These are phyloP conservation scores for Psilocybe cubensis DNA, from an alignment of 768 basidiomycete genomes.

Conservation along the genomic window DNA sequence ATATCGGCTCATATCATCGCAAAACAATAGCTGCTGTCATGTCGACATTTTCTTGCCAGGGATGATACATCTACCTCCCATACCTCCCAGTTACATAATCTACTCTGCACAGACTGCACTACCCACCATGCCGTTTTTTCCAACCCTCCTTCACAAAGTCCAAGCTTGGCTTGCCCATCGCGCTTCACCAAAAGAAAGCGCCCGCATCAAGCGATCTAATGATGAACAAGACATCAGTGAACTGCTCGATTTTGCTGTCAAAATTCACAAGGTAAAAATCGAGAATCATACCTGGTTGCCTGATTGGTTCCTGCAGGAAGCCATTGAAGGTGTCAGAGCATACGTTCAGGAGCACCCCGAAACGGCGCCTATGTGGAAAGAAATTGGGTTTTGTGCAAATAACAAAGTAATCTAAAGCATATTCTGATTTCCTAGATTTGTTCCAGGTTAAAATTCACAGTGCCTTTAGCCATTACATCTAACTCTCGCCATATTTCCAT, in stretches of 20 bases:
- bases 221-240: constrained; percentile 19
- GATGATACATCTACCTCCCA: constrained; percentile 20
- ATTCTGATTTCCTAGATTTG: too few relatives aligned
- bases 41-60: constrained; percentile 22
- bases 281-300: constrained; percentile 14
- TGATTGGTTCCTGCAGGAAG: constrained; percentile 17
- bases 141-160: constrained; percentile 6
- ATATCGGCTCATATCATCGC: constrained; percentile 11
- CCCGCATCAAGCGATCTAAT: constrained; percentile 10
- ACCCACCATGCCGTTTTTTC: constrained; percentile 11
- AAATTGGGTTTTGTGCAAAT: constrained; percentile 1
- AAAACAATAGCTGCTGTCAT: constrained; percentile 8
- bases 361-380: not conserved
- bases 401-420: too few relatives aligned
- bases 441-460: too few relatives aligned
- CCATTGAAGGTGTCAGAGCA: constrained; percentile 7
- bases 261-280: not conserved
- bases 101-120: not conserved
- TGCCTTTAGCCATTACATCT: too few relatives aligned
- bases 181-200: constrained; percentile 9
- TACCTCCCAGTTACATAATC: constrained; percentile 10
- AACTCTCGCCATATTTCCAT: constrained; percentile 29
- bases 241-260: constrained; percentile 8
- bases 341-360: constrained; percentile 7
- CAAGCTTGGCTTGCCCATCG: constrained; percentile 10